Conservation (phyloP, 768 basidiomycete species). For the Stropharia rugosoannulata region DNA sequence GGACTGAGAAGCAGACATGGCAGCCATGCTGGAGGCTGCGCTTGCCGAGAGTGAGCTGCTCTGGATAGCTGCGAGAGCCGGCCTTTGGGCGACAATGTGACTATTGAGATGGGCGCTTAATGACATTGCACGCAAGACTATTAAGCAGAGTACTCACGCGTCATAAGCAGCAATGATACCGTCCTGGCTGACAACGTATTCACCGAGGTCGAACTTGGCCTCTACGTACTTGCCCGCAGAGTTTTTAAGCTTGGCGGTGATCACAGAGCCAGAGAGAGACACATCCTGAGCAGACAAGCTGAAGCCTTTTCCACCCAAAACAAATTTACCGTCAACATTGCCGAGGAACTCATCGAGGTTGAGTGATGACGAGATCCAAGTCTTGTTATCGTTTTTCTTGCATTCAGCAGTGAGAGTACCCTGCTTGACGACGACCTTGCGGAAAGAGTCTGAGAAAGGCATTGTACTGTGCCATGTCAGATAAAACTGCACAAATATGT, state of each 20-base stretch:
- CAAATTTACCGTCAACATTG: conserved; percentile 15
- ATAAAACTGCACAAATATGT: background rate
- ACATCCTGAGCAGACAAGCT: conserved; percentile 14
- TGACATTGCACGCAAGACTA: too few species aligned
- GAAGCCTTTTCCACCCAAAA: conserved; percentile 17
- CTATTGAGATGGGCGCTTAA: background rate
- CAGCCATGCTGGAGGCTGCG: conserved; percentile 1
- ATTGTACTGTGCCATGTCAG: conserved; percentile 3
- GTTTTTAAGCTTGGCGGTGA: conserved; percentile 15
- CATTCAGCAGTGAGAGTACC: conserved; percentile 16
- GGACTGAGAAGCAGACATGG: conserved; percentile 9
- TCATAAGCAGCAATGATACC: conserved; percentile 11
- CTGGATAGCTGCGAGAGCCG: background rate
- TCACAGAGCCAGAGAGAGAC: conserved; percentile 11
- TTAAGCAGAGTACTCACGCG: too few species aligned
- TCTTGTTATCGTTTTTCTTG: conserved; percentile 15
- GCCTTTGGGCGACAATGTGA: background rate
- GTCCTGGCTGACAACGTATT: conserved; percentile 11
- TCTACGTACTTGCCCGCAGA: conserved; percentile 12
- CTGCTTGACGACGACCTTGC: conserved; percentile 16
- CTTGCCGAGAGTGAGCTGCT: background rate
- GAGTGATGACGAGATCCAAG: conserved; percentile 14
- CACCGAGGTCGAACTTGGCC: conserved; percentile 16
- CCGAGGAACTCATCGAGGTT: conserved; percentile 18
- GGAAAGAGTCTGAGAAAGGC: conserved; percentile 15